Evolutionary conservation across 2,329 filamentous ascomycete species (phyloP), one percentile per base, ranked within the genome.

Genomic region (Hypoxylon sp.): DNA sequence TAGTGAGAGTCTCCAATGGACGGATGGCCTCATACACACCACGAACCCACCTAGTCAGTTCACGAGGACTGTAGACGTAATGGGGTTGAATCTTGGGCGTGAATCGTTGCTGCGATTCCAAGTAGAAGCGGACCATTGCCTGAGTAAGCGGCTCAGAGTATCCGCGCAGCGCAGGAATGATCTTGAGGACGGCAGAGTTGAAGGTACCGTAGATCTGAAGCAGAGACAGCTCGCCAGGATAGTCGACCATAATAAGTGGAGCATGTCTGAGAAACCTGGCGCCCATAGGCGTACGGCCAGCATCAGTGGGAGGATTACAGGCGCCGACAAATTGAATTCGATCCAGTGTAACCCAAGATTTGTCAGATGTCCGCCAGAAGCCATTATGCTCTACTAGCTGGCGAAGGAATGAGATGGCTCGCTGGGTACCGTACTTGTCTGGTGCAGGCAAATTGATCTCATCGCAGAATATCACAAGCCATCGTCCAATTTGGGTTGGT

Each of bases 181-280:
- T 96, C 86, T 99, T 99, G 78, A 99, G 91, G 48, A 99, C 90
- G 8, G 97, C 96, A 61, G 89, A 92, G 79, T 97, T 99, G 88
- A 99, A 99, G 0, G 97, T 98, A 74, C 97, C 96, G 78, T 99
- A 99, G 73, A 99, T 99, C 79, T 99, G 96, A 73, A 91, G 91
- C 40, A 99, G 88, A 2, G 97, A 99, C 48, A 94, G 86, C 82
- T 99, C 94, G 76, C 97, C 96, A 68, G 96, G 96, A 77, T 99
- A 99, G 78, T 99, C 96, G 46, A 99, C 97, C 97, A 99, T 99
- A 81, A 99, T 92, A 61, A 99, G 89, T n/a, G 96, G 96, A 14
- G 96, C 94, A 80, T 99, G 97, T 66, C 97, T 90, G 72, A 99
- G 86, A 88, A 99, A 99, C 74, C 96, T 89, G 55, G 94, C 90